phyloP scores from a whole-genome alignment of 2,329 filamentous ascomycete species.

The Ophiostoma piceae region DNA sequence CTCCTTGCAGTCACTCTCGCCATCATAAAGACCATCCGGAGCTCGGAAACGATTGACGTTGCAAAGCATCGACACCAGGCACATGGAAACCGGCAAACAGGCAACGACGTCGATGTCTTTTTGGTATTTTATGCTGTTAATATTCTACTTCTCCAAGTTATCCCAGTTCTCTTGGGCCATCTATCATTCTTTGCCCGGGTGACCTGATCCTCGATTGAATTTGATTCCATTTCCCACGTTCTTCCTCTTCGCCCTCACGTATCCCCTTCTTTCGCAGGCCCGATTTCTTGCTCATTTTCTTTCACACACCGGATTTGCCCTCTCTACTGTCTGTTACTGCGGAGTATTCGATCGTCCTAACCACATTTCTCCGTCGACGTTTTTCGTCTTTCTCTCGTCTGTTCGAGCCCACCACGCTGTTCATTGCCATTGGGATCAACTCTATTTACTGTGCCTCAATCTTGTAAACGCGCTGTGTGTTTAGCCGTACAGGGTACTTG shows the following conservation, averaged over 20 bases:
- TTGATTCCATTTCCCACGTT: background rate
- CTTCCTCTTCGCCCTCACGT: background rate
- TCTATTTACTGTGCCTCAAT: background rate
- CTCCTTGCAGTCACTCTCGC: background rate
- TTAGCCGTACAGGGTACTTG: slow-evolving; percentile 1
- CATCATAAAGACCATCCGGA: background rate
- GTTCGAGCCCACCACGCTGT: background rate
- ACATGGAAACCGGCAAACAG: too few species aligned
- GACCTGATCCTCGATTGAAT: background rate
- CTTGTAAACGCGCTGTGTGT: background rate
- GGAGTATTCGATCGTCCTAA: background rate
- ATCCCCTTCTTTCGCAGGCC: too few species aligned
- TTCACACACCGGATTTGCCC: background rate
- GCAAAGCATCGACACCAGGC: background rate
- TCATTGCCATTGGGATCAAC: background rate
- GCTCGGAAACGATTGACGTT: background rate
- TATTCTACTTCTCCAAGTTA: background rate
- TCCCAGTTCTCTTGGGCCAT: background rate
- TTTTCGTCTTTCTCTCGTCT: background rate
- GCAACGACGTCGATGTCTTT: background rate
- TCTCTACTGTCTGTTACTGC: background rate
- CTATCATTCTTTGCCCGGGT: background rate
- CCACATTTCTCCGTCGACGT: background rate
- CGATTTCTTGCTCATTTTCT: background rate
- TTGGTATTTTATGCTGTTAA: background rate